phyloP scores from a whole-genome alignment of 208 protist genomes.

The Leishmania arabica region DNA sequence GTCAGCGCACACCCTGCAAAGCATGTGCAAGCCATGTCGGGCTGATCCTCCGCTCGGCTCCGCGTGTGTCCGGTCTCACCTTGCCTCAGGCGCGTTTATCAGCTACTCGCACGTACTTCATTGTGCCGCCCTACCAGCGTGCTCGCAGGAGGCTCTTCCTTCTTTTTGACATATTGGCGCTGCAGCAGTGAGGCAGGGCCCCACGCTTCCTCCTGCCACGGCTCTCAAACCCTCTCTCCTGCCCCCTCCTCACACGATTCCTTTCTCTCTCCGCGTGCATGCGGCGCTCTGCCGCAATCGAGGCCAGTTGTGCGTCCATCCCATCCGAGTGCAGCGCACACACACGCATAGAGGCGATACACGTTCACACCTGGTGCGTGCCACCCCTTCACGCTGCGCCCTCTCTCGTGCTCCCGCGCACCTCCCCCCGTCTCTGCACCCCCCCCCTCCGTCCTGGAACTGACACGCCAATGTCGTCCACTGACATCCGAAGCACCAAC shows the following conservation, averaged over 20 bases:
- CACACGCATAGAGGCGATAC: neutral
- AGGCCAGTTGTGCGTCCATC: neutral
- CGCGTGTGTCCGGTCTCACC: neutral
- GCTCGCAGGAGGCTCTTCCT: neutral
- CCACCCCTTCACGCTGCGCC: neutral
- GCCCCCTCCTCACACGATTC: neutral
- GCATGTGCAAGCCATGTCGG: neutral
- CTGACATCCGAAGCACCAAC: slow-evolving; percentile 54
- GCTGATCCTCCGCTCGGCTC: neutral
- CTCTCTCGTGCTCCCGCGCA: neutral
- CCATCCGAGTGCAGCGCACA: neutral
- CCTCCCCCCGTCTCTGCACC: neutral
- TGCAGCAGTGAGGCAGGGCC: neutral
- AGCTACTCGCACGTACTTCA: neutral
- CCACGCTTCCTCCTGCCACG: neutral
- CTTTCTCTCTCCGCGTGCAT: neutral
- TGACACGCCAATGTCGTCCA: slow-evolving; percentile 21
- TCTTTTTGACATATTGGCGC: neutral
- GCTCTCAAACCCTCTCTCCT: neutral
- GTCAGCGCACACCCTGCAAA: neutral
- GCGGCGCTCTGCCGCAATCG: neutral
- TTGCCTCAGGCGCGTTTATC: neutral
- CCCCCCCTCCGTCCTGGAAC: neutral
- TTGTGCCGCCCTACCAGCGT: neutral
- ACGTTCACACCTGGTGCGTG: neutral